Evolutionary conservation across 768 basidiomycete species (phyloP).

Genomic region (Kwoniella bestiolae): DNA sequence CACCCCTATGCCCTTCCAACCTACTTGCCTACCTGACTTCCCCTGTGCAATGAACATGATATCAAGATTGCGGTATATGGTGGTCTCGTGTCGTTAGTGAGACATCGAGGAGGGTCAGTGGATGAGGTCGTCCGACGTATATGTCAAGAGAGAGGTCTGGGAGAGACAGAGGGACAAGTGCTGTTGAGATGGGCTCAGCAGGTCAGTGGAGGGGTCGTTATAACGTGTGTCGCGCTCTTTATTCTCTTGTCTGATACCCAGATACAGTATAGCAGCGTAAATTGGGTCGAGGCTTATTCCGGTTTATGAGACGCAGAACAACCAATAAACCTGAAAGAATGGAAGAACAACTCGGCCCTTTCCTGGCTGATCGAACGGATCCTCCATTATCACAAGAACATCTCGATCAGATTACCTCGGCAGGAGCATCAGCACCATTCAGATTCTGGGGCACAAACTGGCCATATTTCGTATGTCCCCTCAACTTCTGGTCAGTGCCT

Average conservation of each 20-base stretch:
- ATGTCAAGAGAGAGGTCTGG: slow-evolving; percentile 13
- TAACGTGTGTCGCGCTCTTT: slow-evolving; percentile 32
- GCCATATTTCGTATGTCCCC: slow-evolving; percentile 30
- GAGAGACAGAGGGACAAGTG: slow-evolving; percentile 27
- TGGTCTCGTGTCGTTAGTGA: slow-evolving; percentile 20
- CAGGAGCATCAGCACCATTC: slow-evolving; percentile 22
- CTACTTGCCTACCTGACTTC: slow-evolving; percentile 21
- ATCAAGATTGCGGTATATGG: slow-evolving; percentile 24
- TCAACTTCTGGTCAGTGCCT: background rate
- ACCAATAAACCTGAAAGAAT: slow-evolving; percentile 21
- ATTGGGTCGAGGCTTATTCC: background rate
- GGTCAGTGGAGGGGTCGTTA: slow-evolving; percentile 22
- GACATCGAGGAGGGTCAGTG: slow-evolving; percentile 23
- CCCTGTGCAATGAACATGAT: slow-evolving; percentile 17
- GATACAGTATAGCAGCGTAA: background rate
- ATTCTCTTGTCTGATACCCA: too few relatives aligned
- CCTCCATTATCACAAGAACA: slow-evolving; percentile 15
- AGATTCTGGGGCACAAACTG: slow-evolving; percentile 26
- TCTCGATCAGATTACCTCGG: slow-evolving; percentile 15
- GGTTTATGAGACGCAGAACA: slow-evolving; percentile 18
- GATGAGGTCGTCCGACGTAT: slow-evolving; percentile 23
- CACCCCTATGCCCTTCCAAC: slow-evolving; percentile 21
- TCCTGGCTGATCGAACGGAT: background rate
- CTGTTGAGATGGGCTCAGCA: slow-evolving; percentile 28
- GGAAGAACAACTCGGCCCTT: slow-evolving; percentile 20